These are phyloP conservation scores for Artemisia argyi DNA, from an alignment of 129 eudicot genomes.

Conservation along the genomic window DNA sequence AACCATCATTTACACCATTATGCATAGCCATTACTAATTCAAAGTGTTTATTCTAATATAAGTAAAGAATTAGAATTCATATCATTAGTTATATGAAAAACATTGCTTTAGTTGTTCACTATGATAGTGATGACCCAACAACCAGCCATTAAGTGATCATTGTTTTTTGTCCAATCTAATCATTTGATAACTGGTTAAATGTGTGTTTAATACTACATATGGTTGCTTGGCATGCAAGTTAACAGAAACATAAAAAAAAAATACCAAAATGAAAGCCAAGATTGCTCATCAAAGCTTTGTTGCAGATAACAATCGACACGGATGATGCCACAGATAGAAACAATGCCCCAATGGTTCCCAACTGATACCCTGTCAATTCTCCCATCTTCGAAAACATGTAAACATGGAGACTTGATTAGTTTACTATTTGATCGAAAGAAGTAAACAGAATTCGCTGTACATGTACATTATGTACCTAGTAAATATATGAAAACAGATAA, in stretches of 20 bases:
- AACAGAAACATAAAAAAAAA: background rate
- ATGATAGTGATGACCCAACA: constrained; percentile 27
- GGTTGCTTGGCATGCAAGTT: constrained; percentile 26
- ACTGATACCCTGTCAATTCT: constrained; percentile 66
- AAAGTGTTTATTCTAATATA: background rate
- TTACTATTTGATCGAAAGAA: background rate
- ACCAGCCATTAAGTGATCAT: constrained; percentile 10
- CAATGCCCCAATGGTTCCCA: constrained; percentile 91
- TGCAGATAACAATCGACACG: constrained; percentile 91
- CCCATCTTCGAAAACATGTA: constrained; percentile 54
- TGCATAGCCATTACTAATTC: background rate
- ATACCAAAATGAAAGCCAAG: constrained; percentile 96
- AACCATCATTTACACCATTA: constrained; percentile 22
- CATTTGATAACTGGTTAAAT: background rate
- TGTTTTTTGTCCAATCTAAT: background rate
- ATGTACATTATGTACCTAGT: background rate
- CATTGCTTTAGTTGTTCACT: constrained; percentile 14
- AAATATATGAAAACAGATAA: background rate
- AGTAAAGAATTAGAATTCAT: constrained; percentile 11
- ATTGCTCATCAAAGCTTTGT: constrained; percentile 95
- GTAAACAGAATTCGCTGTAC: background rate
- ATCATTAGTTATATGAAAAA: background rate
- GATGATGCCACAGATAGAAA: constrained; percentile 96
- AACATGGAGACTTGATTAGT: too few relatives aligned
- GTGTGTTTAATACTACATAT: background rate